These are phyloP conservation scores for Fusarium protoensiforme DNA, from an alignment of 2,329 filamentous ascomycete genomes.

Conservation along the genomic window DNA sequence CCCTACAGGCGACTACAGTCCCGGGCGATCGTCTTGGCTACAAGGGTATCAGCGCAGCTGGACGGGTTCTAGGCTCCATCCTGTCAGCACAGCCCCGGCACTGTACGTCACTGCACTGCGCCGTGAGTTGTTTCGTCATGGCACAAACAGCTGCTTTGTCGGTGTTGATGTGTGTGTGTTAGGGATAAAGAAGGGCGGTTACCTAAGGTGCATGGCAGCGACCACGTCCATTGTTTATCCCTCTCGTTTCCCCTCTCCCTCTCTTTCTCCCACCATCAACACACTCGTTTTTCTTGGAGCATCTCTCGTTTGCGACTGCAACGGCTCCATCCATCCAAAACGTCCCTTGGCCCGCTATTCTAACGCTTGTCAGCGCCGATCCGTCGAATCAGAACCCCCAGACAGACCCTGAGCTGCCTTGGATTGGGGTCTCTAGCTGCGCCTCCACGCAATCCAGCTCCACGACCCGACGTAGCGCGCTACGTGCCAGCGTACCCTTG, in stretches of 20 bases:
- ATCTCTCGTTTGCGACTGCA: constrained; percentile 24
- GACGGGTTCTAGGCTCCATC: neutral
- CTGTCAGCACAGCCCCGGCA: constrained; percentile 42
- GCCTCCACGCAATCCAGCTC: constrained; percentile 36
- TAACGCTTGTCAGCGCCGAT: constrained; percentile 26
- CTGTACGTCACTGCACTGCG: constrained; percentile 43
- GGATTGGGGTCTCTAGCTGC: constrained; percentile 7
- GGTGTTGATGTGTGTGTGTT: neutral
- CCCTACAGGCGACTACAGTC: constrained; percentile 7
- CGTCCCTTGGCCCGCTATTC: constrained; percentile 29
- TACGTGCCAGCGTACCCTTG: constrained; percentile 25
- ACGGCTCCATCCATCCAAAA: constrained; percentile 18
- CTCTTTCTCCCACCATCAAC: neutral
- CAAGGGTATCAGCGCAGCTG: constrained; percentile 25
- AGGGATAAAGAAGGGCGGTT: constrained; percentile 19
- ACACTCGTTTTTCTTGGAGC: constrained; percentile 5
- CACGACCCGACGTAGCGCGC: constrained; percentile 7
- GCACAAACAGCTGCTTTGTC: constrained; percentile 4
- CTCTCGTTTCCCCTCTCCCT: neutral
- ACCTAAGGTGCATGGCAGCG: constrained; percentile 7
- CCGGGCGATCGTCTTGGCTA: constrained; percentile 27
- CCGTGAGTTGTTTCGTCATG: constrained; percentile 36
- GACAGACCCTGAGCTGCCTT: constrained; percentile 18
- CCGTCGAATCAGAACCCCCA: constrained; percentile 31
- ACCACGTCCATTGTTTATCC: neutral